Conservation (phyloP, 2,329 filamentous ascomycete genomes). For the Cryphonectria japonica region DNA sequence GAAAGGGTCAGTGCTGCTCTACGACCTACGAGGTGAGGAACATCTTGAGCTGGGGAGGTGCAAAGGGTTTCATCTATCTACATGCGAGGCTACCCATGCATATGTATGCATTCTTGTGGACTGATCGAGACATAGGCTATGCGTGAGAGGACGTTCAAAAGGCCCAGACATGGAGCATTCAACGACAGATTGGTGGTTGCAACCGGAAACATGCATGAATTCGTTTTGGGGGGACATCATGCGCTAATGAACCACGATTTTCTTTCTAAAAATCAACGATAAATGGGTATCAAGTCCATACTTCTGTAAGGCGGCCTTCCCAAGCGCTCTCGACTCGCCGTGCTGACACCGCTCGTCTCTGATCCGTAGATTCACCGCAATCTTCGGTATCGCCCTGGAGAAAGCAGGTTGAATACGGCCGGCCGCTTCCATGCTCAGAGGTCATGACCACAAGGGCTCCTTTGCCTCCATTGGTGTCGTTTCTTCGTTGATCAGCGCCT, state of each 20-base stretch:
- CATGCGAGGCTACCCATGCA: neutral
- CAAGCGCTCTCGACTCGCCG: neutral
- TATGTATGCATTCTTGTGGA: neutral
- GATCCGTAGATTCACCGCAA: neutral
- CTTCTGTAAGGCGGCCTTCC: neutral
- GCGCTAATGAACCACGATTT: neutral
- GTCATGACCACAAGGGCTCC: slow-evolving; percentile 27
- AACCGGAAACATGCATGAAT: neutral
- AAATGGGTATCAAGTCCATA: slow-evolving; percentile 20
- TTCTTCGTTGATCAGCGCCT: slow-evolving; percentile 27
- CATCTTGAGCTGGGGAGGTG: neutral
- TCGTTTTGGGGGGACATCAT: neutral
- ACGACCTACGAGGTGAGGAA: neutral
- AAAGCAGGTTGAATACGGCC: neutral
- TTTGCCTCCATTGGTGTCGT: slow-evolving; percentile 26
- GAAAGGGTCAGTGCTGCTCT: neutral
- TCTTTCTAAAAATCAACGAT: slow-evolving; percentile 1
- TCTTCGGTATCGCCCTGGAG: neutral
- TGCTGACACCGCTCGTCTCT: neutral
- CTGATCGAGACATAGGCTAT: neutral
- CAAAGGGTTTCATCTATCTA: neutral
- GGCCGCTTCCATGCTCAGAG: neutral
- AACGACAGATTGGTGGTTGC: neutral
- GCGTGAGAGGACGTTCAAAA: neutral
- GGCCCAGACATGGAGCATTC: neutral